Evolutionary conservation across 441 rosid genomes (phyloP).

Genomic region (Lagerstroemia fauriei): DNA sequence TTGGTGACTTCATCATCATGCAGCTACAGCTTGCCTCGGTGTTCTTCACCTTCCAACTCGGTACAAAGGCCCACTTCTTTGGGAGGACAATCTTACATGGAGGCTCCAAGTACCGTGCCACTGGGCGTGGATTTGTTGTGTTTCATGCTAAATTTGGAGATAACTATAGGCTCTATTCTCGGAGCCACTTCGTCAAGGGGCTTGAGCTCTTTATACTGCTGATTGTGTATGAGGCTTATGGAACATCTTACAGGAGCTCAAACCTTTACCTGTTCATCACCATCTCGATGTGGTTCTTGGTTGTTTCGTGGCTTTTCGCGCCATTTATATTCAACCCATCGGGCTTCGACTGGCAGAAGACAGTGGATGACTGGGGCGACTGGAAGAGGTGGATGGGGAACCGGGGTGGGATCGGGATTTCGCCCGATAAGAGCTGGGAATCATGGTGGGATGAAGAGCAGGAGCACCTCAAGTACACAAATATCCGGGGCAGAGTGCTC

Average conservation of each 20-base stretch:
- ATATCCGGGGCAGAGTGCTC: slow-evolving; percentile 63
- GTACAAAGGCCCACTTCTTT: slow-evolving; percentile 84
- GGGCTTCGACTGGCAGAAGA: slow-evolving; percentile 97
- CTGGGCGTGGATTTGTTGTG: slow-evolving; percentile 87
- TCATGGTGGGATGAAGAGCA: slow-evolving; percentile 96
- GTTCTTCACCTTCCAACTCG: slow-evolving; percentile 95
- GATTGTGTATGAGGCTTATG: slow-evolving; percentile 67
- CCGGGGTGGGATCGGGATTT: slow-evolving; percentile 90
- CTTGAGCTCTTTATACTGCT: slow-evolving; percentile 70
- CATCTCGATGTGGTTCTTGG: slow-evolving; percentile 88
- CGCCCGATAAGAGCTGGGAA: slow-evolving; percentile 78
- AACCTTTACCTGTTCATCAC: slow-evolving; percentile 67
- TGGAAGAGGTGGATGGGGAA: slow-evolving; percentile 98
- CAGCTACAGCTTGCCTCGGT: slow-evolving; percentile 93
- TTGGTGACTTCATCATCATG: slow-evolving; percentile 86
- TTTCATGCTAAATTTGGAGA: slow-evolving; percentile 87
- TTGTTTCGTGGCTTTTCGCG: slow-evolving; percentile 90
- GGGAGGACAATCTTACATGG: slow-evolving; percentile 96
- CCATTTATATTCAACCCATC: slow-evolving; percentile 94
- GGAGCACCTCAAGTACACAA: slow-evolving; percentile 72
- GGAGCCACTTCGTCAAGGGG: slow-evolving; percentile 96
- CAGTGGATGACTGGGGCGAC: slow-evolving; percentile 93
- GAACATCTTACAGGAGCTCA: slow-evolving; percentile 72
- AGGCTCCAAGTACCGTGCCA: slow-evolving; percentile 78
- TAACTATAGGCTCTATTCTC: slow-evolving; percentile 81